Evolutionary conservation across 2,329 filamentous ascomycete species (phyloP).

Genomic region (Huntiella omanensis): DNA sequence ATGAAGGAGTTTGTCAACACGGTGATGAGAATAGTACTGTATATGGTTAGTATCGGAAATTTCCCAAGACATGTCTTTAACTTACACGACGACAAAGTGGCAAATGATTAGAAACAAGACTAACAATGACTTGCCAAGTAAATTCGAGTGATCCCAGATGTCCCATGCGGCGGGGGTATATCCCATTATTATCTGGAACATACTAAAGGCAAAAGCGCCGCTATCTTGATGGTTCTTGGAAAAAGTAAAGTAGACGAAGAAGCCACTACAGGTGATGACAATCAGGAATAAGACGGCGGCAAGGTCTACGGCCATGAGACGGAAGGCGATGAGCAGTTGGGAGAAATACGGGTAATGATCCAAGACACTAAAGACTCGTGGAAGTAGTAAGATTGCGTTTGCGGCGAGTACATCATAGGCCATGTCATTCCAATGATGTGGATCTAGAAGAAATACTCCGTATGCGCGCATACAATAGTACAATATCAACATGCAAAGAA

Average conservation of each 20-base stretch:
- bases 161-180: constrained; percentile 94
- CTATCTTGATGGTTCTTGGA: constrained; percentile 55
- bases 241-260: constrained; percentile 84
- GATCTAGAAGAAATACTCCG: constrained; percentile 64
- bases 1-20: constrained; percentile 96
- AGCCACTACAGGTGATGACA: constrained; percentile 75
- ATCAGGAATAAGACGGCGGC: constrained; percentile 71
- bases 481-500: constrained; percentile 63
- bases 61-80: constrained; percentile 9
- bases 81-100: constrained; percentile 74
- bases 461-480: constrained; percentile 86
- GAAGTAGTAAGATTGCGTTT: constrained; percentile 75
- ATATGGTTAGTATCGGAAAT: background rate
- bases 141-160: constrained; percentile 62
- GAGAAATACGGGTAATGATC: constrained; percentile 96
- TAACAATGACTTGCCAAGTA: constrained; percentile 57
- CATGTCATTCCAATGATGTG: constrained; percentile 56
- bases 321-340: constrained; percentile 80
- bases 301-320: constrained; percentile 82
- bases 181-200: constrained; percentile 90
- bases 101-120: constrained; percentile 79
- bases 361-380: constrained; percentile 76
- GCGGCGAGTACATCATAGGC: constrained; percentile 89
- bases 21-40: constrained; percentile 70
- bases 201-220: constrained; percentile 62